Evolutionary conservation across 306 rosid genomes (phyloP), one percentile per base, ranked within the genome.

Genomic region (Malus domestica): DNA sequence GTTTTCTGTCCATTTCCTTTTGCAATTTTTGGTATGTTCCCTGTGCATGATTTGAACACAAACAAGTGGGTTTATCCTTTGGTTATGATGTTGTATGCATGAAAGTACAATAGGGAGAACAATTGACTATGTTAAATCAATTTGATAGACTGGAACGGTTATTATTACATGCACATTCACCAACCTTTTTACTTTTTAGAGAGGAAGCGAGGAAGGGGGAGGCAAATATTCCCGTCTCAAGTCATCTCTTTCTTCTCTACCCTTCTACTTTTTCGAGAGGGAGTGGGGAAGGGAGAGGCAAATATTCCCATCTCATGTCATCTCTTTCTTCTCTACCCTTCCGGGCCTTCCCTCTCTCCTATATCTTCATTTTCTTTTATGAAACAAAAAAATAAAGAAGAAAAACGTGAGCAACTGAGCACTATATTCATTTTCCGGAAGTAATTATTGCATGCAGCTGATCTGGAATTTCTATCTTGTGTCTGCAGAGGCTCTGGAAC

Each of bases 401-500:
- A 20, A 8, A 19, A 15, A 4, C 11, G 2, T 35, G 58, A 4
- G 15, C 32, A 10, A 14, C 20, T 13, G 7, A 33, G 76, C 45
- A 18, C 16, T 29, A 25, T 35, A 58, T 45, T 72, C 42, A 38
- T 23, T 22, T 58, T 15, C 22, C 14, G 40, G 16, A 49, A 49
- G 54, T 18, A 49, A 49, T 75, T 7, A 29, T 64, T 67, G 61
- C 25, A 14, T 60, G 11, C 44, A 58, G 20, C 79, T 71, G 44
- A 68, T 73, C 44, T 73, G n/a, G 38, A 27, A 69, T 62, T 62
- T 55, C 45, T 20, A 10, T 75, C 46, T 75, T 68, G 61, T 58
- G 59, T 71, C 42, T 74, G 74, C 80, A 95, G 98, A 90, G 96
- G 89, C 94, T 95, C 25, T 95, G 97, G 98, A 93, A 95, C 86